Evolutionary conservation across 768 basidiomycete species (phyloP).

Genomic region (Gloeostereum incarnatum): DNA sequence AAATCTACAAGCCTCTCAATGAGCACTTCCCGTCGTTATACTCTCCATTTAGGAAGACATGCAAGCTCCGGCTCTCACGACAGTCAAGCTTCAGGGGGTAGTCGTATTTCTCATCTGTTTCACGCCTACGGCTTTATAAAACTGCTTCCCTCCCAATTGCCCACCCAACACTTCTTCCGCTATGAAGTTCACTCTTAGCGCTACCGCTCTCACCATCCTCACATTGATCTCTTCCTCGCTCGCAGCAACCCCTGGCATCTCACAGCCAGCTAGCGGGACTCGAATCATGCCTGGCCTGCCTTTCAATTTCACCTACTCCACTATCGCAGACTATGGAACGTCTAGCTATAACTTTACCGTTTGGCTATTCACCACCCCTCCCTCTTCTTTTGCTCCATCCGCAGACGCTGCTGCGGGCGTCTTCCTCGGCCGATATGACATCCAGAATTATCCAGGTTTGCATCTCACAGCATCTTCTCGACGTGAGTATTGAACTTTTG

Average conservation of each 20-base stretch:
- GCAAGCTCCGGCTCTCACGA: no score
- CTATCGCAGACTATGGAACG: slow-evolving; percentile 23
- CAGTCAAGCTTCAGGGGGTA: no score
- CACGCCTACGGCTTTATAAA: no score
- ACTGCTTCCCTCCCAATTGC: no score
- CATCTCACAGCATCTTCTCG: background rate
- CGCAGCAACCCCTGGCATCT: slow-evolving; percentile 13
- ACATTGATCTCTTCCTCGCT: background rate
- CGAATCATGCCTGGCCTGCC: slow-evolving; percentile 19
- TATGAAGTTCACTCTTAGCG: no score
- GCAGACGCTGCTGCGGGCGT: slow-evolving; percentile 19
- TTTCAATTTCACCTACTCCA: slow-evolving; percentile 23
- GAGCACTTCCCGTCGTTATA: no score
- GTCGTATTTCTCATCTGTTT: no score
- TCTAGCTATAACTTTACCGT: slow-evolving; percentile 25
- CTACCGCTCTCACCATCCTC: background rate
- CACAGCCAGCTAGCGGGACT: slow-evolving; percentile 17
- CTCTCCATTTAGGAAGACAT: no score
- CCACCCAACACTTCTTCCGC: no score
- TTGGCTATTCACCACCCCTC: slow-evolving; percentile 19
- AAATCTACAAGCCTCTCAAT: no score
- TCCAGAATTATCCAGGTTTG: slow-evolving; percentile 25
- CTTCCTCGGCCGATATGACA: slow-evolving; percentile 24
- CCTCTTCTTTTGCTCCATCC: slow-evolving; percentile 11
- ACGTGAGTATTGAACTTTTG: background rate